Evolutionary conservation across 108 stramenopile genomes (phyloP), one percentile per base, ranked within the genome.

Genomic region (Discostella stelligeroides): DNA sequence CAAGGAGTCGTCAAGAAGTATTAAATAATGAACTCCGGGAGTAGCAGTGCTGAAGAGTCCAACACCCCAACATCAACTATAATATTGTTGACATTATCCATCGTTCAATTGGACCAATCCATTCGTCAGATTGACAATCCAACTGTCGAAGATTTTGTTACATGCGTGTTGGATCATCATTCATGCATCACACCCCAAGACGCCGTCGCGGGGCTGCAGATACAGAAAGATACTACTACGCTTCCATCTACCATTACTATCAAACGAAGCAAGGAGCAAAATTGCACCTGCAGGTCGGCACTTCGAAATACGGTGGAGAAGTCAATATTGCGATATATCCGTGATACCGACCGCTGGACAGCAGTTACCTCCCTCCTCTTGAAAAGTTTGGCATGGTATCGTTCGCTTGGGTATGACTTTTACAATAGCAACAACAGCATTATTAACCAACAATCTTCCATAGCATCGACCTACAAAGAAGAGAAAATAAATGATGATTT

Each of bases 351-450:
- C 60, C 75, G 80, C 58, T 88, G 84, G 77, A 69, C 72, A 18
- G 73, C 91, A 42, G 65, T 82, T 5, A 60, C 72, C 25, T 92
- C 91, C 5, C 55, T 86, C 18, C 72, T 92, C 42, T 62, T 92
- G 34, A 92, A 92, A 53, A 89, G 88, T 68, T 61, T 71, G 64
- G 76, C 85, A 11, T 90, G 85, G 67, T 66, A 82, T 65, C 63
- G 80, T 12, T 34, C 41, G 13, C 29, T 51, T 43, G 66, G 43
- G 39, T 42, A 39, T 34, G 30, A 9, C 0, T 0, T 48, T 23
- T n/a, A n/a, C n/a, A n/a, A n/a, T n/a, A n/a, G n/a, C n/a, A n/a
- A n/a, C n/a, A n/a, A n/a, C n/a, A n/a, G n/a, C n/a, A n/a, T n/a
- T n/a, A n/a, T n/a, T n/a, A n/a, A n/a, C n/a, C n/a, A n/a, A n/a